phyloP scores from a whole-genome alignment of 768 basidiomycete species.

The Lanmaoa pseudosensibilis region DNA sequence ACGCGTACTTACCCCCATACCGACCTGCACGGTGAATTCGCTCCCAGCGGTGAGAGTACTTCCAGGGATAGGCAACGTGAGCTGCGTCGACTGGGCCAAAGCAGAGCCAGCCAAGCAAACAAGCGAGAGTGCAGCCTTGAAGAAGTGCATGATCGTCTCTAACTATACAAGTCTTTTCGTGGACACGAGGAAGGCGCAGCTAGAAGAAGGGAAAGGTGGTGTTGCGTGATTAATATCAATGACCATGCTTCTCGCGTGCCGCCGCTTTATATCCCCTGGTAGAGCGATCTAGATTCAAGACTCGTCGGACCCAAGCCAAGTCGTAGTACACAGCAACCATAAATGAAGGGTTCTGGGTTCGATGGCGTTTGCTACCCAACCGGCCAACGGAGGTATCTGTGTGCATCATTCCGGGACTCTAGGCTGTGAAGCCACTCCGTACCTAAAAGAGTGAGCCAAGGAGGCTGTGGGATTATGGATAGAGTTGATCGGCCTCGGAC shows the following conservation, averaged over 20 bases:
- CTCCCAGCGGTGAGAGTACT: constrained; percentile 9
- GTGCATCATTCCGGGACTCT: constrained; percentile 4
- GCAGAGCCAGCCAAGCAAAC: constrained; percentile 10
- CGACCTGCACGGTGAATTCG: constrained; percentile 14
- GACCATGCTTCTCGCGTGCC: neutral
- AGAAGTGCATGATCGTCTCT: constrained; percentile 15
- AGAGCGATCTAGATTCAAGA: neutral
- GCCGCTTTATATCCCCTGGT: constrained; percentile 18
- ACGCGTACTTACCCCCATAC: constrained; percentile 16
- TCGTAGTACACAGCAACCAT: neutral
- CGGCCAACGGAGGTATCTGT: neutral
- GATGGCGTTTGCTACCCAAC: neutral
- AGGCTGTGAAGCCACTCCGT: neutral
- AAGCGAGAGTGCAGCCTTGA: constrained; percentile 17
- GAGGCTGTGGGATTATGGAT: neutral
- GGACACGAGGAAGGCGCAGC: neutral
- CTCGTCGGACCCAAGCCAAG: neutral
- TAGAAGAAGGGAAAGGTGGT: neutral
- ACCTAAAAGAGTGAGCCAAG: neutral
- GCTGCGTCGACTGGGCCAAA: constrained; percentile 15
- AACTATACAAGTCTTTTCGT: neutral
- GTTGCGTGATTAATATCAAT: neutral
- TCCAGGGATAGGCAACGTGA: constrained; percentile 11
- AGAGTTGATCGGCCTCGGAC: constrained; percentile 8
- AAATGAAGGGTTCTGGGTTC: constrained; percentile 1